Conservation (phyloP, 441 rosid genomes). For the Corymbia citriodora region DNA sequence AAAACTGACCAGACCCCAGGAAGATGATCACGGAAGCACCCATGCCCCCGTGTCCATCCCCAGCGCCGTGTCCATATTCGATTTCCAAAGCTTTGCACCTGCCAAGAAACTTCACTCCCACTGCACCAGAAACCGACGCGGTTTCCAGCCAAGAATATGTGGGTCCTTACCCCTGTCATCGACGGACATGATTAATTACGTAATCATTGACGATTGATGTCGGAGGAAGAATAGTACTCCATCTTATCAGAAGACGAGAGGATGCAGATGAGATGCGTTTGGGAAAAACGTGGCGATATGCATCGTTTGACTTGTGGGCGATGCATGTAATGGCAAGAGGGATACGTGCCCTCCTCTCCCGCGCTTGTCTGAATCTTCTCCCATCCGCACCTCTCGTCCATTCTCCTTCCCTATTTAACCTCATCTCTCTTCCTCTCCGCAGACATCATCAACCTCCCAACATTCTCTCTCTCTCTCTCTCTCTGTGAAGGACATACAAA, state of each 20-base stretch:
- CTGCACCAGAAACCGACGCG: neutral
- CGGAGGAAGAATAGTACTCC: neutral
- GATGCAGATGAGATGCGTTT: neutral
- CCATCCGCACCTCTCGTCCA: neutral
- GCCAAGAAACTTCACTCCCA: neutral
- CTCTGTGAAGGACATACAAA: neutral
- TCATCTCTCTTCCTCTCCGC: neutral
- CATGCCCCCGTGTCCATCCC: neutral
- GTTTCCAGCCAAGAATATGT: neutral
- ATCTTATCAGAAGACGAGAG: neutral
- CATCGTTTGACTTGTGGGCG: neutral
- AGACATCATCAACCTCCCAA: neutral
- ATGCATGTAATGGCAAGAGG: neutral
- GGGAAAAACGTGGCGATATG: neutral
- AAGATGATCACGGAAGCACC: neutral
- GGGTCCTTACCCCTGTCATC: neutral
- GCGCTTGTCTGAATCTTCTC: neutral
- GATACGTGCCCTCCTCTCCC: neutral
- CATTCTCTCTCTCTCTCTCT: neutral
- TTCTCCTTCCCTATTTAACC: conserved; percentile 5
- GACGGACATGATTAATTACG: neutral
- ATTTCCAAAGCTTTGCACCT: neutral
- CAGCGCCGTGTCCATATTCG: neutral
- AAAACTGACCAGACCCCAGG: neutral
- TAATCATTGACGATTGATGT: neutral